Base-by-base conservation (phyloP, 371 early-diverging fungal species). In the Gilbertella persicaria region DNA sequence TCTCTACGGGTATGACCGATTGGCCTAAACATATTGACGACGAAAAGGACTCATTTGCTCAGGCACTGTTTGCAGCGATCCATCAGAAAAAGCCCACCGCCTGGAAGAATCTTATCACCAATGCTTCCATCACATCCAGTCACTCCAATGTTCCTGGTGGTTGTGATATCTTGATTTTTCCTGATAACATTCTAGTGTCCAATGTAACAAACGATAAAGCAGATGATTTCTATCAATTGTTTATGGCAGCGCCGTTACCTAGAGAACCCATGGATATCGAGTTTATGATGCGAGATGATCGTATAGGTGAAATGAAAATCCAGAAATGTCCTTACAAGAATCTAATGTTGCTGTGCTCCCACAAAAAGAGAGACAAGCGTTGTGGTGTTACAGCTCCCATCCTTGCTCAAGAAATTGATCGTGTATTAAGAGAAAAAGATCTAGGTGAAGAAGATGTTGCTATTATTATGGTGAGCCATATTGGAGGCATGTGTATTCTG, bases 331-430 rank as follows among this genome's bases (percentile, higher is more conserved):
- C 70, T 1, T 75, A 77, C 45, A 64, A 59, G 14, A 47, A 45
- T 6, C 52, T 73, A 10, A 58, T 90, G 9, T 62, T 90, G 47
- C 82, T 90, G 14, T 90, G 91, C 58, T 83, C 84, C 3, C 91
- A 90, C 63, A 71, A 71, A 51, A 80, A 80, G 50, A 64, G 91
- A 42, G 91, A 90, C 56, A 88, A 88, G 64, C 71, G 88, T 8
- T 90, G 91, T 56, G 87, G 88, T 20, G 73, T 86, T 9, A 76
- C 85, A 0, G 91, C 87, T 0, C 87, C 87, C 0, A 64, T 88
- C 44, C 71, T 90, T 45, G 73, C 79, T 7, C 69, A 82, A 20
- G 87, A 87, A 64, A 83, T 90, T 53, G 67, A 71, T 19, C 69
- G 68, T 19, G 67, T 78, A 17, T 45, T 83, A 33, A 53, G 73